Evolutionary conservation across 2,329 filamentous ascomycete genomes (phyloP).

Genomic region (Aspergillus cejpii): DNA sequence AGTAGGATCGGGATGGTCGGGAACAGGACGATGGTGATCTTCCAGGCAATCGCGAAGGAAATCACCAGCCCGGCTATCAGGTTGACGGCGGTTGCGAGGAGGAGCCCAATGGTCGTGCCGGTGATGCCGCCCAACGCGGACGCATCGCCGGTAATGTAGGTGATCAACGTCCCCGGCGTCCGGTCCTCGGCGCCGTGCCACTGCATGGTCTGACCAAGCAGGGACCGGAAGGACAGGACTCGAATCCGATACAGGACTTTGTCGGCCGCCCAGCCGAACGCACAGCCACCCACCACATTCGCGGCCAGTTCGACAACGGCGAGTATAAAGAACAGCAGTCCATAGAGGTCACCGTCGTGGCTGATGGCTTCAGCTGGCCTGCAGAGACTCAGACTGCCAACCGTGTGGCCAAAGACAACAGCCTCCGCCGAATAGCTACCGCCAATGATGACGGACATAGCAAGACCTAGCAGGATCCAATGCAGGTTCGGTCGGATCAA

Average conservation of each 20-base stretch:
- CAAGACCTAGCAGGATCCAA: constrained; percentile 45
- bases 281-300: constrained; percentile 54
- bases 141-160: constrained; percentile 62
- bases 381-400: constrained; percentile 52
- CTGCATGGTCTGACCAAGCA: constrained; percentile 58
- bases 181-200: constrained; percentile 63
- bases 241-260: constrained; percentile 57
- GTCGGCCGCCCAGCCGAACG: constrained; percentile 55
- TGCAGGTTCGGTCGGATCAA: constrained; percentile 41
- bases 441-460: constrained; percentile 50
- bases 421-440: constrained; percentile 51
- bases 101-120: constrained; percentile 61
- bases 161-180: constrained; percentile 55
- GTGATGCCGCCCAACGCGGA: constrained; percentile 61
- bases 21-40: constrained; percentile 65
- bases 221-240: constrained; percentile 55
- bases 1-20: constrained; percentile 62
- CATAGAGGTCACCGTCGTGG: constrained; percentile 47
- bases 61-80: constrained; percentile 61
- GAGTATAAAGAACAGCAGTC: constrained; percentile 54
- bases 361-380: constrained; percentile 44
- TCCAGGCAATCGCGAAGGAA: constrained; percentile 66
- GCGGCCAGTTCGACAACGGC: constrained; percentile 53
- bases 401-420: constrained; percentile 54
- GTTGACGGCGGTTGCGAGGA: constrained; percentile 63